Evolutionary conservation across 345 rosid genomes (phyloP).

Genomic region (Eucalyptus lansdowneana): DNA sequence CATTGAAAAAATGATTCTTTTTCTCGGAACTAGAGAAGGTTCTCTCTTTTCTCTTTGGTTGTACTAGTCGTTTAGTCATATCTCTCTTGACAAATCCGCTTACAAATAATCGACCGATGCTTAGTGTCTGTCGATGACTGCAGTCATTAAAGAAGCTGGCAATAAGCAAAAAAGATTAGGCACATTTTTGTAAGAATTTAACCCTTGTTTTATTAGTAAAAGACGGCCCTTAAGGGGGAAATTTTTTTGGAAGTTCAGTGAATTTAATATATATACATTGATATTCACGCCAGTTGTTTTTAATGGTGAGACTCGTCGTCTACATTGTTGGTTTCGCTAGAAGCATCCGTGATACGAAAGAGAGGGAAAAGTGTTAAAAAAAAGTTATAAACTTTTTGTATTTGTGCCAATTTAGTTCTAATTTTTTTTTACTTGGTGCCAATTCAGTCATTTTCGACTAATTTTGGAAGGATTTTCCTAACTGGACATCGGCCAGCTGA

Average conservation of each 20-base stretch:
- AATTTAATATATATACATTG: not conserved
- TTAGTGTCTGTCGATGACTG: not conserved
- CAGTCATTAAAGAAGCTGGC: conserved; percentile 26
- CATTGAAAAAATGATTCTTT: not conserved
- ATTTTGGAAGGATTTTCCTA: too few species aligned
- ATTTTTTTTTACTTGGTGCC: fast-evolving
- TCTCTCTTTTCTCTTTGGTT: not conserved
- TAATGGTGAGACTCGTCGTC: not conserved
- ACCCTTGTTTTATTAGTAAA: not conserved
- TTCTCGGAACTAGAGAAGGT: not conserved
- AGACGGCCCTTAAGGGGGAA: not conserved
- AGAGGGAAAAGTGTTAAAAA: too few species aligned
- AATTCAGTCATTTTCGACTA: too few species aligned
- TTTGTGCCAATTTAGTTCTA: too few species aligned
- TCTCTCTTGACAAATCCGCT: not conserved
- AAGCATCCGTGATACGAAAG: not conserved
- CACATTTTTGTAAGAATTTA: not conserved
- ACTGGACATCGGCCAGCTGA: fast-evolving
- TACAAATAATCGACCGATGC: not conserved
- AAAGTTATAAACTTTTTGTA: not conserved
- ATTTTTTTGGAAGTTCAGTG: not conserved
- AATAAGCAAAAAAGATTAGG: not conserved
- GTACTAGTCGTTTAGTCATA: not conserved
- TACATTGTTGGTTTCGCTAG: not conserved
- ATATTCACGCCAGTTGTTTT: not conserved